Evolutionary conservation across 371 early-diverging fungal species (phyloP), one percentile per base, ranked within the genome.

Genomic region (Apophysomyces elegans): DNA sequence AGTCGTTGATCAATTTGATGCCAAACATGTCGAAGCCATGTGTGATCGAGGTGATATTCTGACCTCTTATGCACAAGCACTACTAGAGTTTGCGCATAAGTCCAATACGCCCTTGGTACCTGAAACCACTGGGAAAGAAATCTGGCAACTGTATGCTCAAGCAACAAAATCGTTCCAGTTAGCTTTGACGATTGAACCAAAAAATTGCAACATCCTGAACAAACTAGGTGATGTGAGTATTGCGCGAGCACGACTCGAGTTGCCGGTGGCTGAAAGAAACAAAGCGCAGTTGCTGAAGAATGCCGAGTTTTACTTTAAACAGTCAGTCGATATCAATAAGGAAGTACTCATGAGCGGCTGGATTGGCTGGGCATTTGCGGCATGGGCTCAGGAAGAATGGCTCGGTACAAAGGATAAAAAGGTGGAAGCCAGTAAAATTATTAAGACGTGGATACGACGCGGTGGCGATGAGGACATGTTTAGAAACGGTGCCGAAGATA

Each of bases 1-100:
- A 9, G 76, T 89, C 12, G 66, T 89, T 54, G 73, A 73, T 16
- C 62, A 72, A 11, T 58, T 76, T 14, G 83, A 88, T 41, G 70
- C 77, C 3, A 73, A 75, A 2, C 75, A 88, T 68, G 88, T 88
- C 5, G 90, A 90, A 69, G 89, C 92, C 1, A 67, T 86, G 59
- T 90, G 90, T 63, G 90, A 90, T 66, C 83, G 83, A 50, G 92
- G 88, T 4, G 92, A 91, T 79, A 67, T 90, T 0, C 68, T 86
- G 64, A 80, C 84, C 7, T 71, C 84, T 0, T 90, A 81, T 77
- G 89, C 85, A 7, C 84, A 88, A 44, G 77, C 79, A 0, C 56
- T 84, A 21, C 61, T 72, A 0, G 72, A 78, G 7, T 39, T 69
- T 16, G 65, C 65, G 11, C 26, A 64, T n/a, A 75, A 70, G 39